Base-by-base conservation (phyloP, 306 rosid genomes). In the Parietaria judaica region DNA sequence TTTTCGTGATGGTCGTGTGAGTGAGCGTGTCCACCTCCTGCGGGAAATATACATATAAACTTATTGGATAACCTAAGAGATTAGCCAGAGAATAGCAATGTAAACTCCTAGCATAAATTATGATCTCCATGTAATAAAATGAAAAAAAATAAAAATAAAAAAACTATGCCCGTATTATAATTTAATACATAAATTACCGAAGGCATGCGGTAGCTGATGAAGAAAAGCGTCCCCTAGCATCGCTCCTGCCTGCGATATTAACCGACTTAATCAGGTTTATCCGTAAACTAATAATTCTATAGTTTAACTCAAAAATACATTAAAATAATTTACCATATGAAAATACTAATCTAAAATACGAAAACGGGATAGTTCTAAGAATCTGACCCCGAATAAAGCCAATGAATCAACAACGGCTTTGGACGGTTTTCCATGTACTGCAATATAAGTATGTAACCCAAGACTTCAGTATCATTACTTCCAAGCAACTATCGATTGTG, bases 151-250 rank as follows among this genome's bases (percentile, higher is more conserved):
- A 6, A 3, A 39, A 59, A 41, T 7, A 38, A 3, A 51, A 9
- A 43, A 59, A 9, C 38, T n/a, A 12, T 39, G 14, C 15, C 51
- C 51, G 11, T 59, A n/a, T 39, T 15, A 39, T 4, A 56, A 44
- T 74, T 36, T 46, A 41, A 69, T 54, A 72, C 31, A 60, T 63
- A 38, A 17, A 82, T 54, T 85, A 91, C 98, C 98, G 80, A 91
- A 86, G 59, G 98, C 98, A 79, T 91, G 98, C 0, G 98, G 98
- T 70, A 91, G 64, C 72, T 91, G 98, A 81, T 91, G 98, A 78
- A 91, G 96, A 78, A 91, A 91, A 64, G 98, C 96, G 77, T 91
- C 98, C 45, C 98, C 98, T 68, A 91, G 65, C 98, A 91, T 91
- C 51, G 98, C 98, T 47, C 98, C 98, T 58, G 98, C 98, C 98